Conservation (phyloP, 2,329 filamentous ascomycete species). For the Fusarium circinatum region DNA sequence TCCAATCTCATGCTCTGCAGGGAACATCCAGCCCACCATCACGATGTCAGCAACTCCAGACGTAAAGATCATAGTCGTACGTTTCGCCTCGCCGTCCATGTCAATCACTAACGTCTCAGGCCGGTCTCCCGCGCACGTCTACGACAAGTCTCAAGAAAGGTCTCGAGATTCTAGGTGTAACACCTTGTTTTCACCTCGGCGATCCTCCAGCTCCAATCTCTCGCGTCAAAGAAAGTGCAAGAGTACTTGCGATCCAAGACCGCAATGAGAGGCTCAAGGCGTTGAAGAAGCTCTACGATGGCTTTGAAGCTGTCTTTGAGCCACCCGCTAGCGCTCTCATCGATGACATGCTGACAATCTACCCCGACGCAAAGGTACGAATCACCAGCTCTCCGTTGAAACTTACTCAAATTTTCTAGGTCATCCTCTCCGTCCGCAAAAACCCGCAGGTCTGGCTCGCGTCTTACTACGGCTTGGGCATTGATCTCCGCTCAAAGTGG, state of each 20-base stretch:
- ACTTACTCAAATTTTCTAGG: background rate
- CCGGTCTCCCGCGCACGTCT: constrained; percentile 28
- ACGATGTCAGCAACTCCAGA: constrained; percentile 4
- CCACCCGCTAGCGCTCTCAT: constrained; percentile 31
- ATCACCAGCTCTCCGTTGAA: accelerated
- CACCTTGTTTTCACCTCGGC: constrained; percentile 31
- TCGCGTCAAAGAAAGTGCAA: constrained; percentile 31
- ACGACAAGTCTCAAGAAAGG: constrained; percentile 37
- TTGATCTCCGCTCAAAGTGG: constrained; percentile 27
- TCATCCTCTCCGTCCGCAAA: constrained; percentile 32
- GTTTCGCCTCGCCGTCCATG: background rate
- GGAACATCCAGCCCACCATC: background rate
- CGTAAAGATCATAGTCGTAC: constrained; percentile 34
- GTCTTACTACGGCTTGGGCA: constrained; percentile 31
- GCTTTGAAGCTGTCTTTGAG: constrained; percentile 35
- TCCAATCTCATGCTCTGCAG: background rate
- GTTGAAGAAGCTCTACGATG: constrained; percentile 25
- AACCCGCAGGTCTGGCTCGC: constrained; percentile 34
- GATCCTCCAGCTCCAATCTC: constrained; percentile 31
- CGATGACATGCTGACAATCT: constrained; percentile 30
- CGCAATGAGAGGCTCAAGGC: constrained; percentile 30
- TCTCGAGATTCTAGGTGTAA: constrained; percentile 26
- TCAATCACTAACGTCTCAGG: constrained; percentile 3
- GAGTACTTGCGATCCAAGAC: constrained; percentile 21
- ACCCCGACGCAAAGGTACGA: constrained; percentile 26